Conservation (phyloP, 78 protist species). For the Planoprotostelium fungivorum region DNA sequence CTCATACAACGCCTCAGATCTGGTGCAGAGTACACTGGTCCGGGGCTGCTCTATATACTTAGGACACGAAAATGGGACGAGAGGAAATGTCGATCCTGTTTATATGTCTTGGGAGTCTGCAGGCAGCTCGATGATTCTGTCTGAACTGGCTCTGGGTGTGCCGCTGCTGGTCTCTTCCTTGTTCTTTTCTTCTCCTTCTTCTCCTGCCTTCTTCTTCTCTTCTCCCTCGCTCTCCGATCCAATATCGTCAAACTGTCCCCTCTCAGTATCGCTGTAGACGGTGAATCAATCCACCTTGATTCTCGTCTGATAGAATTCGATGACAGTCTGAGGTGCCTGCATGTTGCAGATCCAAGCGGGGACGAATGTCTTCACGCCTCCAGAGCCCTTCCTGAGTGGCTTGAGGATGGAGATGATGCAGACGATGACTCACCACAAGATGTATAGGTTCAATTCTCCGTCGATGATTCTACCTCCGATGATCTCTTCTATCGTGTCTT, state of each 20-base stretch:
- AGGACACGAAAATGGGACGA: too few relatives aligned
- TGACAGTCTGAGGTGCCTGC: background rate
- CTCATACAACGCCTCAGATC: too few relatives aligned
- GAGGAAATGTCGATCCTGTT: too few relatives aligned
- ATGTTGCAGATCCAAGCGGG: background rate
- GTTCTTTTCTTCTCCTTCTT: too few relatives aligned
- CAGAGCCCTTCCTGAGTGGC: background rate
- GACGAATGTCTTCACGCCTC: background rate
- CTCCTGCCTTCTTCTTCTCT: too few relatives aligned
- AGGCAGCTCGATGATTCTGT: too few relatives aligned
- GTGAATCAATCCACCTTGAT: background rate
- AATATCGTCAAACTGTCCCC: background rate
- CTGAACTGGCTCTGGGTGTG: too few relatives aligned
- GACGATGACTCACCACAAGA: background rate
- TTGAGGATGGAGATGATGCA: background rate
- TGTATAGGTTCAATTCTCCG: background rate
- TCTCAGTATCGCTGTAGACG: background rate
- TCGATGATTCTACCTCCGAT: background rate
- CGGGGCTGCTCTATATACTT: too few relatives aligned
- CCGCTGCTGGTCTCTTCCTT: too few relatives aligned
- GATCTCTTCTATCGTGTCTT: background rate
- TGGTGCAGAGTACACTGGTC: too few relatives aligned
- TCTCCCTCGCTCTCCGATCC: too few relatives aligned
- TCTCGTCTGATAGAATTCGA: background rate
- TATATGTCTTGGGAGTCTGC: too few relatives aligned